A percentile compares a stretch with the other conserved stretches of the same genome.
phyloP scores from a whole-genome alignment of 805 yeast species.

The Spathaspora boniae region DNA sequence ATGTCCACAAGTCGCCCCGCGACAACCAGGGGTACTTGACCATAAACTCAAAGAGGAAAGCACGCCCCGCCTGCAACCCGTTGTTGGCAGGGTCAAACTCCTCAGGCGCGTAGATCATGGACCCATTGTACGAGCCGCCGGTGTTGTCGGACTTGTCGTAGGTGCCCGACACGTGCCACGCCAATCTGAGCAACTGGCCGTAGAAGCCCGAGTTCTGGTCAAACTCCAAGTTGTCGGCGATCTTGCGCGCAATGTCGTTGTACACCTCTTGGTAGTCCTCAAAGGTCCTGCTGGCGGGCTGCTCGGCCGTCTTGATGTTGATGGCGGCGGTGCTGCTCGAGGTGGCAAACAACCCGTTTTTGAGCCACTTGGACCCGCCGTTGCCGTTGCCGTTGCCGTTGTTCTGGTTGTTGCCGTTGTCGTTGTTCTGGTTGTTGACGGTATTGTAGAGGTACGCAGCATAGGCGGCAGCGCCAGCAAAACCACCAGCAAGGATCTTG shows the following conservation, averaged over 20 bases:
- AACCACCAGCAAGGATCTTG: constrained; percentile 11
- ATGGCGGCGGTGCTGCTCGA: constrained; percentile 22
- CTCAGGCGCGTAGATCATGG: constrained; percentile 34
- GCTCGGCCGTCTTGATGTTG: constrained; percentile 24
- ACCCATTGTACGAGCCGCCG: constrained; percentile 38
- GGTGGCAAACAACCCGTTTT: constrained; percentile 8
- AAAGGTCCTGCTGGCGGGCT: constrained; percentile 33
- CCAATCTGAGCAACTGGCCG: constrained; percentile 34
- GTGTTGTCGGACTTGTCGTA: constrained; percentile 21
- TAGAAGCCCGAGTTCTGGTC: constrained; percentile 38
- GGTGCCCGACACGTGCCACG: constrained; percentile 40
- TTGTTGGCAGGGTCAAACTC: constrained; percentile 46
- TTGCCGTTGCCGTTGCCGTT: constrained; percentile 5
- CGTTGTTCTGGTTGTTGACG: constrained; percentile 10
- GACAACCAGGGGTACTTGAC: constrained; percentile 65
- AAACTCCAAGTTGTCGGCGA: constrained; percentile 43
- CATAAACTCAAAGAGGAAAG: constrained; percentile 54
- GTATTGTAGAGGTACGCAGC: constrained; percentile 17
- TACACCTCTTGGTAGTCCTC: constrained; percentile 64
- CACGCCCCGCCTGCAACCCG: constrained; percentile 59
- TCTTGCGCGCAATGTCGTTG: constrained; percentile 65
- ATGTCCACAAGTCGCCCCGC: constrained; percentile 76
- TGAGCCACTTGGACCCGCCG: no score
- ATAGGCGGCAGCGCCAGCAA: constrained; percentile 22
- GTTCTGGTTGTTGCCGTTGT: constrained; percentile 9